A percentile compares a stretch with the other conserved stretches of the same genome.
phyloP scores from a whole-genome alignment of 768 basidiomycete genomes.

The Lactifluus volemus region DNA sequence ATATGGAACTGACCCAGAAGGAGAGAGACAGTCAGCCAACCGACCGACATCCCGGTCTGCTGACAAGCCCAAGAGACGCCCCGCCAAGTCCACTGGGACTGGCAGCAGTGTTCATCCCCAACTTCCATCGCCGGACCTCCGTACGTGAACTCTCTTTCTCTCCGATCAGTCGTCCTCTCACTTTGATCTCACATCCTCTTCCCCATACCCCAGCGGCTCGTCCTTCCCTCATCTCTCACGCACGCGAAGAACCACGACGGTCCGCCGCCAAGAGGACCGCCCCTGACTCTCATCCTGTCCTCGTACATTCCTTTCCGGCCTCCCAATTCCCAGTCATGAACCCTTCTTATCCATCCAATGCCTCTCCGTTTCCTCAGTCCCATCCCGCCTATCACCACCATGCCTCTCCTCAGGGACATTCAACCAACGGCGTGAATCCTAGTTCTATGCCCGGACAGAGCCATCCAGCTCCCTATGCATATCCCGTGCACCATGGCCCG shows the following conservation, averaged over 20 bases:
- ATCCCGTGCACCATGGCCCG: constrained; percentile 24
- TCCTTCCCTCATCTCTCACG: constrained; percentile 25
- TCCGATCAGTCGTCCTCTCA: constrained; percentile 6
- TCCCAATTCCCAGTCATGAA: constrained; percentile 56
- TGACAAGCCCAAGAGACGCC: constrained; percentile 17
- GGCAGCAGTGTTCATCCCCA: background rate
- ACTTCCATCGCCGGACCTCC: constrained; percentile 18
- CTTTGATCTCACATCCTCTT: background rate
- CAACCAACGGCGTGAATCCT: constrained; percentile 32
- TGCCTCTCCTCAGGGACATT: constrained; percentile 28
- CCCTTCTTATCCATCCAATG: constrained; percentile 55
- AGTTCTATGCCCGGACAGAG: constrained; percentile 33
- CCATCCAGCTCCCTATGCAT: constrained; percentile 43
- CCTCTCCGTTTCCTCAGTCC: constrained; percentile 40
- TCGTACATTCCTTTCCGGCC: constrained; percentile 45
- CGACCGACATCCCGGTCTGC: constrained; percentile 13
- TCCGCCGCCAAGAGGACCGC: constrained; percentile 22
- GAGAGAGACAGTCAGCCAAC: constrained; percentile 3
- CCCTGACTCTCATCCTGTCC: constrained; percentile 31
- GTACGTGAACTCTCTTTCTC: constrained; percentile 5
- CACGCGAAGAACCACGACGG: constrained; percentile 25
- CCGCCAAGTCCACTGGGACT: constrained; percentile 6
- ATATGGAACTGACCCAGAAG: constrained; percentile 9
- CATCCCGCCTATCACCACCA: constrained; percentile 29
- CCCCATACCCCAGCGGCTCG: constrained; percentile 9